These are phyloP conservation scores for Thinopyrum elongatum DNA, from an alignment of 176 grass and related monocot species.

Conservation along the genomic window DNA sequence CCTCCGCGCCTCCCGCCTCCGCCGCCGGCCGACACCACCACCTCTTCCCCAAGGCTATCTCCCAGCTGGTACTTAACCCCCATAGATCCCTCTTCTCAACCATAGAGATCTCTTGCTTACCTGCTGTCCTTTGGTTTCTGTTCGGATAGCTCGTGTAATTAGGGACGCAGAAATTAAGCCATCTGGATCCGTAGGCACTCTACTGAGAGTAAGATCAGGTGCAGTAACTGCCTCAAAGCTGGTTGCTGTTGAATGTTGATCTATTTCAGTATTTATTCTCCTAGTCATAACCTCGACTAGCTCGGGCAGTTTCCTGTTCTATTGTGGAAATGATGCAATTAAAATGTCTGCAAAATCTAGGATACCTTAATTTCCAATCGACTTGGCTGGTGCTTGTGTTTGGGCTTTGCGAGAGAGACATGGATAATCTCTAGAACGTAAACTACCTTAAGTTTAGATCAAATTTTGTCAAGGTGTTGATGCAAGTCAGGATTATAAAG, in stretches of 20 bases:
- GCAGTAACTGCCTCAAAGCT: no score
- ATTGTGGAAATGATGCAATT: not conserved
- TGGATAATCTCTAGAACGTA: not conserved
- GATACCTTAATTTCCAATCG: not conserved
- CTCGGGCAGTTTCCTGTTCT: not conserved
- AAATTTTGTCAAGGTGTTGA: not conserved
- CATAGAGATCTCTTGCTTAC: not conserved
- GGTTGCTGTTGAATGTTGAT: not conserved
- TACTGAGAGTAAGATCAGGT: no score
- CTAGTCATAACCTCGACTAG: not conserved
- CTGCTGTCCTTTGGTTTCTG: not conserved
- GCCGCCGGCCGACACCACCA: conserved; percentile 56
- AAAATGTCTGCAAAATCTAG: not conserved
- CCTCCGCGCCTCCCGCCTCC: conserved; percentile 42
- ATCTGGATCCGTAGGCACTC: no score
- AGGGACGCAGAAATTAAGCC: not conserved
- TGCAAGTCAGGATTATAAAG: not conserved
- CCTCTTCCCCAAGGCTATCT: conserved; percentile 88
- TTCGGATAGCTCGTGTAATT: not conserved
- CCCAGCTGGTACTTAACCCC: conserved; percentile 62
- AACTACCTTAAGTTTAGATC: not conserved
- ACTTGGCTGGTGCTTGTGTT: not conserved
- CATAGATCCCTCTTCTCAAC: conserved; percentile 20
- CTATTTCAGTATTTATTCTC: not conserved
- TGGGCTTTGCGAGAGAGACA: not conserved